Evolutionary conservation across 2,329 filamentous ascomycete species (phyloP), one percentile per base, ranked within the genome.

Genomic region (Colletotrichum melonis): DNA sequence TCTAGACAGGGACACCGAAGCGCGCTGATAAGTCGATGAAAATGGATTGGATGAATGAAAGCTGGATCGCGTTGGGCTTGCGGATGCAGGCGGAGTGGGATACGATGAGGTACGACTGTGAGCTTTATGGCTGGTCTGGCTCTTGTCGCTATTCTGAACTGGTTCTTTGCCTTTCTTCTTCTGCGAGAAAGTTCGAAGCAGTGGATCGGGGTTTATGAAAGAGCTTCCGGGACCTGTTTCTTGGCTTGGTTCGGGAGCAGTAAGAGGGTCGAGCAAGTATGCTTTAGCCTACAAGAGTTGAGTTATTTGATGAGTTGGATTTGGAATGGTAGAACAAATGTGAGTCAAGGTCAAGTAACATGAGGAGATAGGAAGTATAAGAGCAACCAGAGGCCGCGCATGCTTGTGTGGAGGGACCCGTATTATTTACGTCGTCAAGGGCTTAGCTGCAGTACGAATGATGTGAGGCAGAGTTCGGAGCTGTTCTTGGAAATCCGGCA

Each of bases 251-350:
- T 93, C 91, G 11, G 91, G 91, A 26, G 88, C 92, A 77, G 86
- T 91, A 74, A 95, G 84, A 75, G 93, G 93, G 77, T 93, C 91
- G 76, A 94, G 89, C 57, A 95, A 85, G 78, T 92, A 91, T 78
- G 90, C 88, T 66, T 87, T 85, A 56, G 92, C 91, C 92, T 94
- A 78, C 11, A 14, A 30, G 30, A 24, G 38, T 22, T 19, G 19
- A 16, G 67, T 70, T 19, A 70, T 59, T 70, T 19, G 28, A 46
- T 9, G 38, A 22, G n/a, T 65, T 70, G 22, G 52, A 52, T 64
- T 11, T 19, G 26, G 19, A 49, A 49, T 14, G 5, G n/a, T 35
- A 35, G 24, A 46, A 19, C 16, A 14, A 42, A 5, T 52, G 3
- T 58, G 24, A 28, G 5, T 5, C n/a, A 55, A 5, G 16, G 16